Conservation (phyloP, 1,139 yeast species). For the Saccharomyces hybrid region DNA sequence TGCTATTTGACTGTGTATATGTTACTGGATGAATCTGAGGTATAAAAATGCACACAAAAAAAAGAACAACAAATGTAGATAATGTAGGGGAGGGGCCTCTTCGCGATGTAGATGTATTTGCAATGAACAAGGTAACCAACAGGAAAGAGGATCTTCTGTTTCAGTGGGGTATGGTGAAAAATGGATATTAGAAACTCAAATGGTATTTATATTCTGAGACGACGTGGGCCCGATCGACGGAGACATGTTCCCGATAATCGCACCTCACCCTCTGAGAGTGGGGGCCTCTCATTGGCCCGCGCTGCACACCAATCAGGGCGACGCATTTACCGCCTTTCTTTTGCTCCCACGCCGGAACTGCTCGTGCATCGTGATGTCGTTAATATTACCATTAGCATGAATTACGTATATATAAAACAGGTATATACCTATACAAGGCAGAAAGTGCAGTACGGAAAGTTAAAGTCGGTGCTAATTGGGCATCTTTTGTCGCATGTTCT, state of each 20-base stretch:
- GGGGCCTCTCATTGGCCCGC: neutral
- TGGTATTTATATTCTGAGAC: neutral
- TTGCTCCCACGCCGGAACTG: neutral
- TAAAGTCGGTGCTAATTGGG: neutral
- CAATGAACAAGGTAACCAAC: neutral
- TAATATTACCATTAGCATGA: too few relatives aligned
- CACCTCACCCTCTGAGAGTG: constrained; percentile 1
- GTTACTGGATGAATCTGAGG: neutral
- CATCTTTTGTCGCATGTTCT: constrained; percentile 9
- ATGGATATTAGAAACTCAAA: neutral
- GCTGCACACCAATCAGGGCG: neutral
- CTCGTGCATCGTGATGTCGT: neutral
- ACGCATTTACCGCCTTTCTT: neutral
- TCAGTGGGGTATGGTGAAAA: neutral
- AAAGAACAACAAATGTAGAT: neutral
- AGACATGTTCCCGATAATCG: constrained; percentile 1
- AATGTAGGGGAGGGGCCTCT: neutral
- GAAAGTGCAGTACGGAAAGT: too few relatives aligned
- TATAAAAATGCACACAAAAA: neutral
- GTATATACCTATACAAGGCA: neutral
- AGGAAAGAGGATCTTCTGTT: neutral
- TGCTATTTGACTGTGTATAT: neutral
- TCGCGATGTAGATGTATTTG: neutral
- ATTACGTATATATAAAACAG: neutral
- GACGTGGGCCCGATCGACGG: neutral